Conservation (phyloP, 2,329 filamentous ascomycete species). For the Coniochaeta sp. region DNA sequence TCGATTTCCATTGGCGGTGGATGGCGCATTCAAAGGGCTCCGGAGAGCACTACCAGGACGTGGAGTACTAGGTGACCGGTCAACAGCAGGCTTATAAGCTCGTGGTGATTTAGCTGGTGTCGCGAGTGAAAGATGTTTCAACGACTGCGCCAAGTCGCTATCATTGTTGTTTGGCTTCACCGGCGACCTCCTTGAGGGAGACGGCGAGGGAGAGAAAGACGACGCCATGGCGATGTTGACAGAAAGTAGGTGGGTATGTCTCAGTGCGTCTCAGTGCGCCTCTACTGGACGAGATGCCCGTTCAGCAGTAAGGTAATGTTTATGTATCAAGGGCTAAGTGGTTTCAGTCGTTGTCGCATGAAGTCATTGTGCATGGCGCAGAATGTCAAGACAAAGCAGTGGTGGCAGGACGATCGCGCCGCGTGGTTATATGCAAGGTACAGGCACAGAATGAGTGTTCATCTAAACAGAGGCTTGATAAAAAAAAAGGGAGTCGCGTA, state of each 20-base stretch:
- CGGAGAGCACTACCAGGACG: conserved; percentile 29
- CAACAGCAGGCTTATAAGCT: conserved; percentile 27
- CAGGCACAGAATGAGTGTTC: not conserved
- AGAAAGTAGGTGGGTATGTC: not conserved
- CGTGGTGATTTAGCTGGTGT: conserved; percentile 13
- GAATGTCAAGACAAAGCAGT: not conserved
- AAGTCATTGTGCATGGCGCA: not conserved
- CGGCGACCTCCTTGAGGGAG: not conserved
- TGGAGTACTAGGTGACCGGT: conserved; percentile 29
- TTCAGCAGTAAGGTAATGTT: not conserved
- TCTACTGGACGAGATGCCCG: not conserved
- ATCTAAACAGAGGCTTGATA: not conserved
- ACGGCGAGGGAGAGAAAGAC: not conserved
- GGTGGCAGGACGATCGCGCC: not conserved
- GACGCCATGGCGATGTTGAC: not conserved
- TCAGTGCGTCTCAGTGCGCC: not conserved
- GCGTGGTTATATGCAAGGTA: not conserved
- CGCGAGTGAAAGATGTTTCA: conserved; percentile 34
- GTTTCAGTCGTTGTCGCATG: not conserved
- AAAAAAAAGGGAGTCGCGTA: not conserved
- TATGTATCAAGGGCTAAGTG: not conserved
- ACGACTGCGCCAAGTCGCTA: conserved; percentile 29
- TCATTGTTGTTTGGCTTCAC: conserved; percentile 7
- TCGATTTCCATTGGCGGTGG: conserved; percentile 24
- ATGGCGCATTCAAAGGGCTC: conserved; percentile 30